Conservation (phyloP, 495 filamentous ascomycete species). For the Jackrogersella multiformis region DNA sequence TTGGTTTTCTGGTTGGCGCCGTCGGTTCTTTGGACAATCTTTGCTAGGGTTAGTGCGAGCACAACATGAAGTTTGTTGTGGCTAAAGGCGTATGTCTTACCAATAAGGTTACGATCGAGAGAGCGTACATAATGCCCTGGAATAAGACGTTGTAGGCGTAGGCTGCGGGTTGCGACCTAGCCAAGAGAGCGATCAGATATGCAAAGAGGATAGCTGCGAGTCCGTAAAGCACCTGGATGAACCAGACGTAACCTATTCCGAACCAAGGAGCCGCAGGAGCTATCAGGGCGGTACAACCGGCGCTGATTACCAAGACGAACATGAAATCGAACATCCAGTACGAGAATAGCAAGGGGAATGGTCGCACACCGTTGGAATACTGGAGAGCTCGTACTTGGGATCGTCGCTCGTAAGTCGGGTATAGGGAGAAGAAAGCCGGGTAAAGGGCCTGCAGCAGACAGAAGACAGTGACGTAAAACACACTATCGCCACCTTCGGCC, state of each 20-base stretch:
- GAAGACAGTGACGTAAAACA: slow-evolving; percentile 63
- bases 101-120: slow-evolving; percentile 67
- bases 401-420: slow-evolving; percentile 74
- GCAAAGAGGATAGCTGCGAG: slow-evolving; percentile 73
- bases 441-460: slow-evolving; percentile 72
- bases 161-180: slow-evolving; percentile 71
- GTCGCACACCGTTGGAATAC: slow-evolving; percentile 74
- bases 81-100: slow-evolving; percentile 50
- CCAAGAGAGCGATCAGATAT: slow-evolving; percentile 77
- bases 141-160: slow-evolving; percentile 72
- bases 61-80: slow-evolving; percentile 63
- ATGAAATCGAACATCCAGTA: slow-evolving; percentile 75
- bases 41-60: slow-evolving; percentile 56
- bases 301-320: slow-evolving; percentile 65
- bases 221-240: slow-evolving; percentile 79
- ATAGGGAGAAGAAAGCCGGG: slow-evolving; percentile 77
- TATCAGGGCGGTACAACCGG: slow-evolving; percentile 69
- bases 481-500: slow-evolving; percentile 63
- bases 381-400: slow-evolving; percentile 74
- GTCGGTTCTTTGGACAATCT: slow-evolving; percentile 66
- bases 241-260: slow-evolving; percentile 76
- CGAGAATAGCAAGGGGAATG: slow-evolving; percentile 69
- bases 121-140: slow-evolving; percentile 69
- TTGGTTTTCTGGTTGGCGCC: slow-evolving; percentile 69
- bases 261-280: slow-evolving; percentile 72